Base-by-base conservation (phyloP, 345 rosid genomes). In the Erysimum cheiranthoides region DNA sequence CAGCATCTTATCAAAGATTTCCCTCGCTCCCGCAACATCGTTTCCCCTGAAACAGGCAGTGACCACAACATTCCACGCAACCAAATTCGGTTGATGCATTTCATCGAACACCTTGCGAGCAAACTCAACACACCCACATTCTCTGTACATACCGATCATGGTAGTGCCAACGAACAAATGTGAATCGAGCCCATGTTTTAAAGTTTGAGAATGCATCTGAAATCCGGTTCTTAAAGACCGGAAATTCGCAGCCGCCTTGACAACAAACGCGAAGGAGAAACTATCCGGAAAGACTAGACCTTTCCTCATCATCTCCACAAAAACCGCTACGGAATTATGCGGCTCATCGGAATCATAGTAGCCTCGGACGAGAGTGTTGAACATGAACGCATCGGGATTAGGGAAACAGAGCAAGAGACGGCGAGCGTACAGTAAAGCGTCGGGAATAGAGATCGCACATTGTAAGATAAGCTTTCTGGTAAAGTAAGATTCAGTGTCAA, bases 331-430 rank as follows among this genome's bases (percentile, higher is more conserved):
- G 4, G 97, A 84, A 27, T 51, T 52, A 9, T 45, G 64, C 2
- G 96, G 89, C 21, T 53, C 42, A 3, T 77, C 81, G 3, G 97
- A 84, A 45, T 86, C 86, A 14, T 82, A 80, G 46, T 86, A 83
- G 17, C 89, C 96, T 27, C 97, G 83, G 43, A 89, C 83, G 43
- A 91, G 81, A 17, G 90, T 77, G 69, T 91, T 91, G 86, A 83
- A 87, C 92, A 91, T 87, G 85, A 91, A 87, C 5, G 80, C 80
- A 75, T 91, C 92, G 0, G 92, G 92, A 14, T 72, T 51, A 3
- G 75, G 87, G 40, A 81, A 77, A 70, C 77, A 61, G 81, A 75
- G 72, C 61, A 91, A 78, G 61, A 91, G 77, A 49, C 82, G 64
- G 13, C 49, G 66, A 70, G 92, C 92, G 58, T 91, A 82, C 21